A percentile compares a stretch with the other conserved stretches of the same genome.
phyloP scores from a whole-genome alignment of 2,329 filamentous ascomycete species.

The Aspergillus oerlinghausenensis region DNA sequence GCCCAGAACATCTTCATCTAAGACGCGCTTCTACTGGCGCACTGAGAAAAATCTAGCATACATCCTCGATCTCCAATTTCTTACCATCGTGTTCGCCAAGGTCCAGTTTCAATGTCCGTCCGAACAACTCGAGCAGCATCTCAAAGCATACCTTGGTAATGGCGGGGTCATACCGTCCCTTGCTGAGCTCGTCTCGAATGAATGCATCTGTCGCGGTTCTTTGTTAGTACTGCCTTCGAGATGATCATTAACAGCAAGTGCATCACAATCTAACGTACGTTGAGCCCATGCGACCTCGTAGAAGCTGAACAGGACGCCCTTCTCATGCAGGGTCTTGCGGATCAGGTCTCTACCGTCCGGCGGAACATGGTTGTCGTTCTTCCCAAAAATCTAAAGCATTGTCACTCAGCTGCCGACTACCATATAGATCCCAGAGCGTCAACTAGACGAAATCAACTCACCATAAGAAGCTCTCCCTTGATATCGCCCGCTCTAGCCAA shows the following conservation, averaged over 20 bases:
- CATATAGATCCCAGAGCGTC: not conserved
- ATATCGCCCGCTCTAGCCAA: constrained; percentile 61
- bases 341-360: constrained; percentile 78
- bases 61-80: constrained; percentile 62
- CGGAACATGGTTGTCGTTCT: constrained; percentile 86
- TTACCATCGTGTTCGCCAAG: constrained; percentile 64
- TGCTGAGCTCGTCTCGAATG: constrained; percentile 86
- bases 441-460: constrained; percentile 22
- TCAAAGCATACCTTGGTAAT: constrained; percentile 86
- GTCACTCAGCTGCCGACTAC: not conserved
- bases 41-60: constrained; percentile 51
- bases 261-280: constrained; percentile 46
- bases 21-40: not conserved
- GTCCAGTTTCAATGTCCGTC: constrained; percentile 70
- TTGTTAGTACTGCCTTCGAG: constrained; percentile 6
- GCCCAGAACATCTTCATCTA: not conserved
- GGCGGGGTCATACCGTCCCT: constrained; percentile 88
- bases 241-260: not conserved
- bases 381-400: constrained; percentile 66
- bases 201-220: constrained; percentile 63
- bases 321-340: constrained; percentile 72
- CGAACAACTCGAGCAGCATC: constrained; percentile 82
- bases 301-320: constrained; percentile 70
- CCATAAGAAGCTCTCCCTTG: constrained; percentile 73
- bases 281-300: constrained; percentile 92